Evolutionary conservation across 2,329 filamentous ascomycete genomes (phyloP).

Genomic region (Talaromyces sp.): DNA sequence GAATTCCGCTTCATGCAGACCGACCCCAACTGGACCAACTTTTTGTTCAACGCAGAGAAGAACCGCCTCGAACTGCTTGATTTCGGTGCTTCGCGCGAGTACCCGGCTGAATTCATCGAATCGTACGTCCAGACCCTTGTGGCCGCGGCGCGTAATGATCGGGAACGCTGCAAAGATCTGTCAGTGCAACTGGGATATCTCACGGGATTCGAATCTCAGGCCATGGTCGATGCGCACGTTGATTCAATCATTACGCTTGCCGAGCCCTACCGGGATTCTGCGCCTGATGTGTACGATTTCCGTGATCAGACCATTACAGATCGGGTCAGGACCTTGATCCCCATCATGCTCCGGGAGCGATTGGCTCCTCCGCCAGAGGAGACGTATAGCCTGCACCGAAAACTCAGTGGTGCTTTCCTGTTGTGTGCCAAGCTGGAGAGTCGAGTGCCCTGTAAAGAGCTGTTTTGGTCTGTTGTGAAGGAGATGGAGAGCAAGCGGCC

Average conservation of each 20-base stretch:
- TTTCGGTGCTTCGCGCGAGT: constrained; percentile 89
- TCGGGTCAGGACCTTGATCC: constrained; percentile 79
- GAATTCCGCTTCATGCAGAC: constrained; percentile 99
- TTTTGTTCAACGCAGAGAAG: constrained; percentile 72
- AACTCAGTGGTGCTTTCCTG: constrained; percentile 90
- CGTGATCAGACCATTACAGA: constrained; percentile 93
- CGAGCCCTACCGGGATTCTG: constrained; percentile 74
- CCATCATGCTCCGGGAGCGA: constrained; percentile 85
- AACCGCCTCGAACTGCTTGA: constrained; percentile 84
- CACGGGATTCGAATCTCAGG: constrained; percentile 77
- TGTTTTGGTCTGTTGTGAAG: constrained; percentile 54
- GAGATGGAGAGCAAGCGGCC: neutral
- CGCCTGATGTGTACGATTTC: constrained; percentile 87
- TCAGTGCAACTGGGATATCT: constrained; percentile 82
- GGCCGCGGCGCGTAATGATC: constrained; percentile 70
- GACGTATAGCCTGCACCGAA: constrained; percentile 92
- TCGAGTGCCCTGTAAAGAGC: constrained; percentile 69
- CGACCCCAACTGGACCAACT: constrained; percentile 99
- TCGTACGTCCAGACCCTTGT: constrained; percentile 75
- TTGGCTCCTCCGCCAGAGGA: constrained; percentile 91
- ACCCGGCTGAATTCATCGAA: constrained; percentile 69
- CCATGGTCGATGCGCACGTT: constrained; percentile 89
- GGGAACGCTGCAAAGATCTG: constrained; percentile 56
- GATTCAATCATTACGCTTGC: constrained; percentile 82
- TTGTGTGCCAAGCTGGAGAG: constrained; percentile 84